phyloP scores from a whole-genome alignment of 257 asterid genomes.

The Verbascum thapsus region DNA sequence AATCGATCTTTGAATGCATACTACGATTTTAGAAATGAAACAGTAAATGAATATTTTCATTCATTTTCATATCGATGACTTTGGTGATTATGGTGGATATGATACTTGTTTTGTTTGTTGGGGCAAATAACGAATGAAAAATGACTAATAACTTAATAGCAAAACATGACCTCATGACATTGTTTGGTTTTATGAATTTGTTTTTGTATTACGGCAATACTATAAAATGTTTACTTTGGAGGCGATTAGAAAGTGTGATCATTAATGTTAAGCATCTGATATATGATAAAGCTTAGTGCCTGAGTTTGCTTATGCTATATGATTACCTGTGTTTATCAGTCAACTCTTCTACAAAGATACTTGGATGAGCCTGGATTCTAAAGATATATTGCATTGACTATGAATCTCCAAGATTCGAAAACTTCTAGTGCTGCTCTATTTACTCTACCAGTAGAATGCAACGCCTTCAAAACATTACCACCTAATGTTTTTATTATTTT shows the following conservation, averaged over 20 bases:
- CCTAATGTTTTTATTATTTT: neutral
- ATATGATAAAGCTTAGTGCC: neutral
- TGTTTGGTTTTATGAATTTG: conserved; percentile 14
- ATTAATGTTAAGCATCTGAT: neutral
- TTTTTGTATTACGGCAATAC: neutral
- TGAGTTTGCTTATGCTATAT: conserved; percentile 2
- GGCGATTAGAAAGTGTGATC: neutral
- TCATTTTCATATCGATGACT: neutral
- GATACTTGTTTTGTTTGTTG: no score
- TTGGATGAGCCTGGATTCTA: neutral
- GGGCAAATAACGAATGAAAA: no score
- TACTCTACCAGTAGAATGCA: neutral
- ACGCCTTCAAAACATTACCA: neutral
- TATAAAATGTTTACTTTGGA: conserved; percentile 13
- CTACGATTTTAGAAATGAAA: neutral
- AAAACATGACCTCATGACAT: neutral
- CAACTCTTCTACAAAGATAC: neutral
- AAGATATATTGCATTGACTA: neutral
- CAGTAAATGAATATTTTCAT: neutral
- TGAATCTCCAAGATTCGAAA: conserved; percentile 2
- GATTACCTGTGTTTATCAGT: neutral
- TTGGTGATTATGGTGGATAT: neutral
- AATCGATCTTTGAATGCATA: neutral
- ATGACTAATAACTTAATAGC: no score
- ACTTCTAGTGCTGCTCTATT: neutral